Evolutionary conservation across 2,329 filamentous ascomycete genomes (phyloP), one percentile per base, ranked within the genome.

Genomic region (Leptographium flavum): DNA sequence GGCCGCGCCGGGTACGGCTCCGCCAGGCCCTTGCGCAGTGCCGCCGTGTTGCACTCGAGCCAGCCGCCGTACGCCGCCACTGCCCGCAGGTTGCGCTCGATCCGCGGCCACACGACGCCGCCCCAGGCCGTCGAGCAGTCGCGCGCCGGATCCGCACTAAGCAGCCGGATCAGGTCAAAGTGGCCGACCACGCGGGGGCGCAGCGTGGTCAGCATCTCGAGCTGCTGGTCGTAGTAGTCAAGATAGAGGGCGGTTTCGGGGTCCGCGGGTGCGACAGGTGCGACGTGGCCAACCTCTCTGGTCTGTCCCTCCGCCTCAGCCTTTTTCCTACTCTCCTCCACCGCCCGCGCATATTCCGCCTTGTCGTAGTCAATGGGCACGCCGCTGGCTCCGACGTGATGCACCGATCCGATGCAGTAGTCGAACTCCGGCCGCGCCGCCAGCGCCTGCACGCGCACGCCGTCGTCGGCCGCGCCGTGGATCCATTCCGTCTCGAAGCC

Each of bases 401-500:
- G 92, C 41, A 96, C 73, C 1, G 85, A 93, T 47, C 92, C 92
- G 57, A 98, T 73, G 66, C 50, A 94, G 64, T 93, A 85, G 64
- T 96, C 90, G 49, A 94, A 73, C 11, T 44, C 45, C 21, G 50
- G 48, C 50, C 75, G 70, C 7, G 69, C 58, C 21, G 81, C 65
- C 3, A 86, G 71, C 11, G 61, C 54, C 32, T 63, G 56, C 49
- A 95, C 79, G 30, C 65, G 57, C 47, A 94, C 79, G 39, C 82
- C 64, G 2, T 66, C 50, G 0, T 61, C 62, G 54, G 79, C 76
- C 4, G 68, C 71, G 0, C 81, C 71, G 7, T 88, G 80, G 60
- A 95, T 92, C 79, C 86, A 98, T 60, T 98, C 92, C 45, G 78
- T 76, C 63, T 98, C 92, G 60, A 96, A 94, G 39, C 86, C 92